Evolutionary conservation across 2,329 filamentous ascomycete genomes (phyloP).

Genomic region (Hymenoscyphus albidus): DNA sequence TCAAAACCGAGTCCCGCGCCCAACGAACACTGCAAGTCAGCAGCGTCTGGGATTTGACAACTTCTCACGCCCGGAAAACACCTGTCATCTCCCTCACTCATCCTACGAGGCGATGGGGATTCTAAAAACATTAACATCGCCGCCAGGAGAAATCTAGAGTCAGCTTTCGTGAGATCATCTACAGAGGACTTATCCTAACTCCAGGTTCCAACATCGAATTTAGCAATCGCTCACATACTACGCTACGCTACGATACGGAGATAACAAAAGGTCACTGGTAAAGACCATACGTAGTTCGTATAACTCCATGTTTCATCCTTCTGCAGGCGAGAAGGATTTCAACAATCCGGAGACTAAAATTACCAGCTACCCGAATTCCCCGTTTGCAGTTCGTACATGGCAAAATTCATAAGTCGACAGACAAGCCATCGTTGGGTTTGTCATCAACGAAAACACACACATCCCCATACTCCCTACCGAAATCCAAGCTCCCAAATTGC

Average conservation of each 20-base stretch:
- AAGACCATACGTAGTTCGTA: neutral
- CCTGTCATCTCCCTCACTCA: neutral
- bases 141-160: neutral
- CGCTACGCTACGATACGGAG: neutral
- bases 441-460: no score
- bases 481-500: no score
- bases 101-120: no score
- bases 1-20: constrained; percentile 5
- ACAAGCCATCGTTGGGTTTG: no score
- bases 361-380: neutral
- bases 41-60: neutral
- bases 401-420: no score
- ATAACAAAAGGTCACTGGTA: neutral
- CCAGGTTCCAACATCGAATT: neutral
- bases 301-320: neutral
- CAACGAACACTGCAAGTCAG: neutral
- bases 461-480: no score
- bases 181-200: neutral
- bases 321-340: constrained; percentile 16
- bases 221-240: neutral
- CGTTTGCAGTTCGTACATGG: neutral
- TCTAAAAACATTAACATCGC: no score
- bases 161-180: neutral
- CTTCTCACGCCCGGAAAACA: neutral
- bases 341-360: neutral